Evolutionary conservation across 2,329 filamentous ascomycete genomes (phyloP).

Genomic region (Cercospora janseana): DNA sequence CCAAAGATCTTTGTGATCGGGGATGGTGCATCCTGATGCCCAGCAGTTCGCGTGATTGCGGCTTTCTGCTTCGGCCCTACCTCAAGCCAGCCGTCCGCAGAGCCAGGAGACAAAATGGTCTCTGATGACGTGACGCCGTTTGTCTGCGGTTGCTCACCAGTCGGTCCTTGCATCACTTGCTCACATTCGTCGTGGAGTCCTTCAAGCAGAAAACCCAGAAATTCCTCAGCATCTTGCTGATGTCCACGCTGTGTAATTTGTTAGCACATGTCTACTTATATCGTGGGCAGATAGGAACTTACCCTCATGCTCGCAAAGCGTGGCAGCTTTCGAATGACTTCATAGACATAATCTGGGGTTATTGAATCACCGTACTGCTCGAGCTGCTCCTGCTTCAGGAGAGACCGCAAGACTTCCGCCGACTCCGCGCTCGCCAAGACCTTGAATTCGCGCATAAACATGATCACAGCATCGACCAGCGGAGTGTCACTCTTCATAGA

Average conservation of each 20-base stretch:
- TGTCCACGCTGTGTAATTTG: constrained; percentile 78
- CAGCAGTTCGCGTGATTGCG: constrained; percentile 81
- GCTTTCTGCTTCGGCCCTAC: constrained; percentile 90
- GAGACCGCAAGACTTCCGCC: constrained; percentile 68
- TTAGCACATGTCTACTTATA: constrained; percentile 29
- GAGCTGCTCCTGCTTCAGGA: constrained; percentile 76
- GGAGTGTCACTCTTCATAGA: constrained; percentile 96
- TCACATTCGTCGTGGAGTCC: constrained; percentile 91
- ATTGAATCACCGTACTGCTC: constrained; percentile 90
- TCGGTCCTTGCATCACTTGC: constrained; percentile 58
- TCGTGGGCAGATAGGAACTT: too few relatives aligned
- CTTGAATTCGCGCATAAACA: constrained; percentile 92
- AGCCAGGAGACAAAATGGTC: constrained; percentile 42
- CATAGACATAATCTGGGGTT: constrained; percentile 91
- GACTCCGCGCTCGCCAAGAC: constrained; percentile 76
- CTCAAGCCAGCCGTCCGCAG: constrained; percentile 76
- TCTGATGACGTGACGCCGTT: constrained; percentile 43
- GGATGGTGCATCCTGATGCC: constrained; percentile 53
- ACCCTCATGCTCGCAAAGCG: constrained; percentile 91
- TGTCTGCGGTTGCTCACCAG: constrained; percentile 32
- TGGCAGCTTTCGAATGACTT: constrained; percentile 80
- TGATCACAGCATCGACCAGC: constrained; percentile 91
- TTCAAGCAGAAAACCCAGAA: constrained; percentile 87
- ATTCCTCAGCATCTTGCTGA: constrained; percentile 97
- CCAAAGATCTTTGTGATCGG: constrained; percentile 94